These are phyloP conservation scores for Sporisorium graminicola DNA, from an alignment of 1,284 basidiomycete genomes.

Conservation along the genomic window DNA sequence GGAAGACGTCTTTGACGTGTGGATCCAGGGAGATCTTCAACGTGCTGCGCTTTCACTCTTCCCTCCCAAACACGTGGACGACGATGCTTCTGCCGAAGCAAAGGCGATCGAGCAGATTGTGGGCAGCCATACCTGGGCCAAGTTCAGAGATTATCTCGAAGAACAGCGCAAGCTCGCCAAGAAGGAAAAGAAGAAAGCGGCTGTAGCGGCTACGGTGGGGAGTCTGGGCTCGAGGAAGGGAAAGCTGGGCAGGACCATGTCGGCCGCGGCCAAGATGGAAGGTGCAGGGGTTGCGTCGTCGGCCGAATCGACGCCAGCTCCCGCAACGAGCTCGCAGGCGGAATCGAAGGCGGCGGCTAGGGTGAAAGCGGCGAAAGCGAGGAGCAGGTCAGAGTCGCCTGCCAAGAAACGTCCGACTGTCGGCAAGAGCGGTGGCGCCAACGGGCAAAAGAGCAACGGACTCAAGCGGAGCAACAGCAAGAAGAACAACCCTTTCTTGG, in stretches of 20 bases:
- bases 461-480: conserved; percentile 41
- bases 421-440: conserved; percentile 1
- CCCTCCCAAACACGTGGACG: conserved; percentile 27
- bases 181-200: conserved; percentile 36
- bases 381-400: conserved; percentile 39
- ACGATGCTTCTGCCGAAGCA: conserved; percentile 14
- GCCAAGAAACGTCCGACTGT: conserved; percentile 27
- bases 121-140: conserved; percentile 34
- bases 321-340: conserved; percentile 6
- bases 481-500: conserved; percentile 28
- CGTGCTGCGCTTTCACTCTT: conserved; percentile 61
- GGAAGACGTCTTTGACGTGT: conserved; percentile 91
- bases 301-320: conserved; percentile 10
- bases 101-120: conserved; percentile 37
- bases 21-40: conserved; percentile 91
- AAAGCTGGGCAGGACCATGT: conserved; percentile 29
- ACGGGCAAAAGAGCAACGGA: conserved; percentile 10
- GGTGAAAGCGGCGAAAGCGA: conserved; percentile 20
- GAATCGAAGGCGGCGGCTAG: conserved; percentile 13
- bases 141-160: conserved; percentile 38
- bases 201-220: conserved; percentile 13
- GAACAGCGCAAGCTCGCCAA: conserved; percentile 45
- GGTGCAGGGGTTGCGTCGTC: conserved; percentile 14
- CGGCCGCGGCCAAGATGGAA: conserved; percentile 45
- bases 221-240: conserved; percentile 29